A percentile compares a stretch with the other conserved stretches of the same genome.
These are phyloP conservation scores for Aureobasidium pullulans DNA, from an alignment of 2,329 filamentous ascomycete genomes.

Conservation along the genomic window DNA sequence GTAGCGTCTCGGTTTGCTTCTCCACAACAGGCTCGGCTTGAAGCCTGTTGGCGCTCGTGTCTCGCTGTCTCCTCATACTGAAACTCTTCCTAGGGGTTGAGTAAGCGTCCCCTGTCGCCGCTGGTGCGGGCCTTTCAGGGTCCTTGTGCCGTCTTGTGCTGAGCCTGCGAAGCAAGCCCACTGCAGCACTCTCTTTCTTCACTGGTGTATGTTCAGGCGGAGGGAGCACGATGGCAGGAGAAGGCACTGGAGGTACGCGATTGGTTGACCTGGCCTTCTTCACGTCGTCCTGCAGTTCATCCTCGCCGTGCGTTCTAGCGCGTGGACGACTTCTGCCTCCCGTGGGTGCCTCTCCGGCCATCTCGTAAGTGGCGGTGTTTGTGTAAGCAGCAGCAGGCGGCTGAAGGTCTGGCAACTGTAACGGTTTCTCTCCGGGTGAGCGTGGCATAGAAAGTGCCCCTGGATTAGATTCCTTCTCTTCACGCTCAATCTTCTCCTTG, in stretches of 20 bases:
- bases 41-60: conserved; percentile 41
- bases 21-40: conserved; percentile 54
- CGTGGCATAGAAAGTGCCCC: conserved; percentile 52
- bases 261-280: conserved; percentile 52
- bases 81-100: conserved; percentile 75
- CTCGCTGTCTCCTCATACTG: conserved; percentile 61
- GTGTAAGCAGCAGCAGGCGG: conserved; percentile 84
- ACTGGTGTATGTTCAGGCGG: conserved; percentile 41
- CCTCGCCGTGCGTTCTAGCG: conserved; percentile 88
- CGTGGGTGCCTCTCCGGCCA: conserved; percentile 80
- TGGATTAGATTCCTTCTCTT: conserved; percentile 54
- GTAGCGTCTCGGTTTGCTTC: conserved; percentile 64
- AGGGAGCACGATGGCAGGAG: conserved; percentile 36
- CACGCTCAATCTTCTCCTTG: conserved; percentile 85
- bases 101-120: conserved; percentile 61
- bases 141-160: conserved; percentile 77
- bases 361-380: conserved; percentile 75
- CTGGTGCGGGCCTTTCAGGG: conserved; percentile 52
- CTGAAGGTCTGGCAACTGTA: conserved; percentile 65
- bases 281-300: conserved; percentile 70
- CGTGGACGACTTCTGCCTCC: conserved; percentile 76
- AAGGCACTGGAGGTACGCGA: conserved; percentile 45
- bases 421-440: conserved; percentile 47
- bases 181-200: conserved; percentile 83
- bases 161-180: conserved; percentile 76